Conservation (phyloP, 23 red algal species). For the Gracilaria vermiculophylla region DNA sequence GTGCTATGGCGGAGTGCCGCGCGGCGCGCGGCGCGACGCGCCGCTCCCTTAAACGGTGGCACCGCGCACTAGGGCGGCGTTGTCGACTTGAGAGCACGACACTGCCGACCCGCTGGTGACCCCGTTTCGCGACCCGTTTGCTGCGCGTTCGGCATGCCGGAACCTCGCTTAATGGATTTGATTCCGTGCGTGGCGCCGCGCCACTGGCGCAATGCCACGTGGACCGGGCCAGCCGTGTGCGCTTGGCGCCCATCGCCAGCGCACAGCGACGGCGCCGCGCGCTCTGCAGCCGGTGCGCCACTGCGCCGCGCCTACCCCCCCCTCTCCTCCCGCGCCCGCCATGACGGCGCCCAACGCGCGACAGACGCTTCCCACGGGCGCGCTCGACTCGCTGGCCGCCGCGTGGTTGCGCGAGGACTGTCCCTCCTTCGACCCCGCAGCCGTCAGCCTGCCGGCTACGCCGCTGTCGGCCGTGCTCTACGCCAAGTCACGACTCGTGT, state of each 20-base stretch:
- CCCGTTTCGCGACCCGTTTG: too few species aligned
- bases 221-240: background rate
- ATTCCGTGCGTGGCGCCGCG: background rate
- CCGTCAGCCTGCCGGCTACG: constrained; percentile 37
- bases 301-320: background rate
- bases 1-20: too few species aligned
- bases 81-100: too few species aligned
- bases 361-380: constrained; percentile 12
- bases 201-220: background rate
- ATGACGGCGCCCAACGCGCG: background rate
- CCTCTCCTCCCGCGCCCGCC: background rate
- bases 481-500: constrained; percentile 63
- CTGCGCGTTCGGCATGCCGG: too few species aligned
- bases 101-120: too few species aligned
- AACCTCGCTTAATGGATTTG: too few species aligned
- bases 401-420: constrained; percentile 88
- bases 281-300: background rate
- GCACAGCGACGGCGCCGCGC: background rate
- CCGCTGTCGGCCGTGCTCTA: constrained; percentile 60
- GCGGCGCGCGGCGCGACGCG: too few species aligned
- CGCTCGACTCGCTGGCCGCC: constrained; percentile 18
- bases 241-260: too few species aligned
- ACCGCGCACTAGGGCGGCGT: too few species aligned
- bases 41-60: too few species aligned
- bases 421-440: constrained; percentile 83